Percentiles rank a stretch among this genome's conserved stretches.
These are phyloP conservation scores for Suillus variegatus DNA, from an alignment of 768 basidiomycete species.

Conservation along the genomic window DNA sequence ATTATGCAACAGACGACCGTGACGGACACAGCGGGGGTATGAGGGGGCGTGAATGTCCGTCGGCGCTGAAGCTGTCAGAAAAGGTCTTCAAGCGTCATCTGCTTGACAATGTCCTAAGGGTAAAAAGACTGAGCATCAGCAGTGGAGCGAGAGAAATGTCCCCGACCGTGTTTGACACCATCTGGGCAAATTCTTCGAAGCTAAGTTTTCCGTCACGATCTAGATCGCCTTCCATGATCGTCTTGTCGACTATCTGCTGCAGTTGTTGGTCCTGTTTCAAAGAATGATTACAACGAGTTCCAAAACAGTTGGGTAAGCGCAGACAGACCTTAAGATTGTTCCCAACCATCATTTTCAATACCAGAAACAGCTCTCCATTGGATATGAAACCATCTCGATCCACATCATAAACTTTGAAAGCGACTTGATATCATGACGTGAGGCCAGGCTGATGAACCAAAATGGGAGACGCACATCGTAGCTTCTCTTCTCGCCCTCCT, in stretches of 20 bases:
- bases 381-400: conserved; percentile 98
- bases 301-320: background rate
- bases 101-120: conserved; percentile 92
- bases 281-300: background rate
- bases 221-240: conserved; percentile 99
- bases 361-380: conserved; percentile 97
- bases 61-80: conserved; percentile 29
- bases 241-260: conserved; percentile 99
- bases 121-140: conserved; percentile 13
- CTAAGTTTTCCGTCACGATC: conserved; percentile 97
- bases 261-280: conserved; percentile 85
- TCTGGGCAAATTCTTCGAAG: conserved; percentile 95
- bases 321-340: conserved; percentile 87
- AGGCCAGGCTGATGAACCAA: conserved; percentile 10
- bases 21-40: conserved; percentile 4
- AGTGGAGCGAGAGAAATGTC: background rate
- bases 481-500: conserved; percentile 95
- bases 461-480: conserved; percentile 69
- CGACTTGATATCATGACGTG: conserved; percentile 57
- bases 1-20: background rate
- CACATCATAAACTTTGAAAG: conserved; percentile 99
- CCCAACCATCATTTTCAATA: conserved; percentile 99
- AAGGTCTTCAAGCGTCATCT: conserved; percentile 95
- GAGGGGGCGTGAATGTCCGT: background rate
- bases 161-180: conserved; percentile 94